Evolutionary conservation across 441 rosid genomes (phyloP).

Genomic region (Cnidoscolus chayamansa): DNA sequence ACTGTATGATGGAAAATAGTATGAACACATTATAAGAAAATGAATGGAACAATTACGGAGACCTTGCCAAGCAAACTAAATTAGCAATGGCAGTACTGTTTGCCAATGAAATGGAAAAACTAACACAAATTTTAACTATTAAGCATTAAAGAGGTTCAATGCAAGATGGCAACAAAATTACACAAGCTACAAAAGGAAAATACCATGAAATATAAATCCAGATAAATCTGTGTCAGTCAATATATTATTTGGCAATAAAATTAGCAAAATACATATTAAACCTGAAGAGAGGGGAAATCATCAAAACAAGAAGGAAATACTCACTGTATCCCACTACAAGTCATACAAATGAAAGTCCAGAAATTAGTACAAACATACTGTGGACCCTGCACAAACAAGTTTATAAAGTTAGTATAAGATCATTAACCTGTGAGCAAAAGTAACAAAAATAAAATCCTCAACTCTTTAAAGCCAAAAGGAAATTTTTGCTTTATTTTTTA

Average conservation of each 20-base stretch:
- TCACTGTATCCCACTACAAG: conserved; percentile 98
- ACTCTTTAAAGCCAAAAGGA: background rate
- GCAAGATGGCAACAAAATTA: background rate
- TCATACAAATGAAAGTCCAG: conserved; percentile 86
- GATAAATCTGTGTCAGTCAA: background rate
- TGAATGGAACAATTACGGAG: background rate
- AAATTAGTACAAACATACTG: conserved; percentile 93
- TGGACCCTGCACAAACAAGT: conserved; percentile 72
- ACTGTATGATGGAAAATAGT: conserved; percentile 38
- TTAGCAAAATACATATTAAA: background rate
- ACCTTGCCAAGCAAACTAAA: conserved; percentile 1
- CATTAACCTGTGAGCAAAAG: background rate
- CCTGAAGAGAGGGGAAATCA: background rate
- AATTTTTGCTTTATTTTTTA: background rate
- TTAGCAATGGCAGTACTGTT: background rate
- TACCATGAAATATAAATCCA: background rate
- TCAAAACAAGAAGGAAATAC: conserved; percentile 27
- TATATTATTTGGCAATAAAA: background rate
- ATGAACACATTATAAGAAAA: conserved; percentile 11
- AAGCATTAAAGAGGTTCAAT: background rate
- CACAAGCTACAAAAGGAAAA: background rate
- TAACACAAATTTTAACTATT: background rate
- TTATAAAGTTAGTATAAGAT: background rate
- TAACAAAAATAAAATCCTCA: background rate
- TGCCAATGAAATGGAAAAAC: background rate